These are phyloP conservation scores for Salix exigua DNA, from an alignment of 345 rosid genomes.

Conservation along the genomic window DNA sequence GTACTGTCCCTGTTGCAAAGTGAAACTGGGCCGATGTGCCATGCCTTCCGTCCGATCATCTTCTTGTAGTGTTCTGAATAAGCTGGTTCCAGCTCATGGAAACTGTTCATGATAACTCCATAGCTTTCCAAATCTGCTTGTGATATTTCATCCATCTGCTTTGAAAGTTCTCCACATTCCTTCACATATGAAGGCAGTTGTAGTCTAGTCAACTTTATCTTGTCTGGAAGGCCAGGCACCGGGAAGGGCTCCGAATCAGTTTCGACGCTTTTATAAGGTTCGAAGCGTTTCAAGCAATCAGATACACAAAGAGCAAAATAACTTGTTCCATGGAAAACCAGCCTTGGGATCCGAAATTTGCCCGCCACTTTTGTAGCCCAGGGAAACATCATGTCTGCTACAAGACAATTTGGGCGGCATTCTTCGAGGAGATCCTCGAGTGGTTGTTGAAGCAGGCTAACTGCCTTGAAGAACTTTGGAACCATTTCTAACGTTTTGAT, in stretches of 20 bases:
- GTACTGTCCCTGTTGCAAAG: conserved; percentile 17
- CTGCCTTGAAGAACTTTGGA: conserved; percentile 28
- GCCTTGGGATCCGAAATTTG: conserved; percentile 48
- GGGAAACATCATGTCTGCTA: conserved; percentile 57
- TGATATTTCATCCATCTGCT: background rate
- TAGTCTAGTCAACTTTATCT: conserved; percentile 35
- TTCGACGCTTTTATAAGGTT: conserved; percentile 34
- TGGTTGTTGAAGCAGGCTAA: conserved; percentile 35
- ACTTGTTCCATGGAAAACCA: conserved; percentile 49
- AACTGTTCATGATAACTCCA: conserved; percentile 19
- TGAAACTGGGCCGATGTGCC: conserved; percentile 44
- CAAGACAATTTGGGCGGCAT: conserved; percentile 42
- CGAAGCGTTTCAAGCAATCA: conserved; percentile 26
- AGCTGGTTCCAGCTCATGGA: conserved; percentile 22
- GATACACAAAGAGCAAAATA: conserved; percentile 36
- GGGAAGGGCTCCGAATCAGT: conserved; percentile 45
- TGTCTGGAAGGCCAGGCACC: conserved; percentile 49
- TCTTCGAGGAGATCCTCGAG: conserved; percentile 39
- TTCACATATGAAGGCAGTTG: conserved; percentile 21
- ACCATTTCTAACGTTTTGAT: conserved; percentile 5
- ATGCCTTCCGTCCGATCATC: conserved; percentile 14
- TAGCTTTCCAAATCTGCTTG: conserved; percentile 9
- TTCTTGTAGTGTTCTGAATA: conserved; percentile 21
- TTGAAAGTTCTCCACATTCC: conserved; percentile 2
- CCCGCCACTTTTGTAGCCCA: conserved; percentile 52